Percentiles rank a stretch among this genome's conserved stretches.
Evolutionary conservation across 371 early-diverging fungal species (phyloP).

Genomic region (Blakeslea trispora): DNA sequence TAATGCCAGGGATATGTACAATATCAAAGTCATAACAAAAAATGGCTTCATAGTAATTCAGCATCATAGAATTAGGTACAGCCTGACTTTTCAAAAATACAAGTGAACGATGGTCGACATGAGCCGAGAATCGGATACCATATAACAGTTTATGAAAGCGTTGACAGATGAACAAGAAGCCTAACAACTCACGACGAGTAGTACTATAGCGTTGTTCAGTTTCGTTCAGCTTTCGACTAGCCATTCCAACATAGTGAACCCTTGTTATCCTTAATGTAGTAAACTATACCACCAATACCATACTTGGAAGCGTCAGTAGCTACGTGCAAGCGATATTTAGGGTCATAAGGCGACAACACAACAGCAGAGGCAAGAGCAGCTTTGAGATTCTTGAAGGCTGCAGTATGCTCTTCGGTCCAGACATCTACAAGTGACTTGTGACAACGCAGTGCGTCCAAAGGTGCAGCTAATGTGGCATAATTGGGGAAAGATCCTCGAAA

Average conservation of each 20-base stretch:
- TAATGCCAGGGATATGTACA: slow-evolving; percentile 8
- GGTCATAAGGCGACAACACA: slow-evolving; percentile 3
- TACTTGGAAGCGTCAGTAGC: slow-evolving; percentile 9
- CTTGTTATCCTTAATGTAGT: background rate
- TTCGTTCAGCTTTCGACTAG: background rate
- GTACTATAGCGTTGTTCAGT: slow-evolving; percentile 2
- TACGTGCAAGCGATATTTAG: background rate
- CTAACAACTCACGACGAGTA: slow-evolving; percentile 7
- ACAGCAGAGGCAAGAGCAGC: slow-evolving; percentile 4
- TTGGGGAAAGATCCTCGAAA: slow-evolving; percentile 22
- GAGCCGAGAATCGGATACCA: background rate
- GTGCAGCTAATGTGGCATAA: slow-evolving; percentile 13
- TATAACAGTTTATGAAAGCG: slow-evolving; percentile 1
- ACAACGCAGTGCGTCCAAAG: slow-evolving; percentile 24
- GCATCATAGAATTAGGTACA: slow-evolving; percentile 8
- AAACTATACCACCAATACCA: slow-evolving; percentile 10
- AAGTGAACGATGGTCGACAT: slow-evolving; percentile 5
- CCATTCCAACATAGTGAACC: slow-evolving; percentile 7
- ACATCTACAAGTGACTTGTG: background rate
- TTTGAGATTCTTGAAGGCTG: slow-evolving; percentile 2
- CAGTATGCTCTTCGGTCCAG: slow-evolving; percentile 9
- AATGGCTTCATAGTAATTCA: slow-evolving; percentile 18
- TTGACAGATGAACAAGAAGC: background rate
- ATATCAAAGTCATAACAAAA: slow-evolving; percentile 11
- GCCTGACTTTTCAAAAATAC: slow-evolving; percentile 10